These are phyloP conservation scores for Botryotinia convoluta DNA, from an alignment of 2,329 filamentous ascomycete species.

Conservation along the genomic window DNA sequence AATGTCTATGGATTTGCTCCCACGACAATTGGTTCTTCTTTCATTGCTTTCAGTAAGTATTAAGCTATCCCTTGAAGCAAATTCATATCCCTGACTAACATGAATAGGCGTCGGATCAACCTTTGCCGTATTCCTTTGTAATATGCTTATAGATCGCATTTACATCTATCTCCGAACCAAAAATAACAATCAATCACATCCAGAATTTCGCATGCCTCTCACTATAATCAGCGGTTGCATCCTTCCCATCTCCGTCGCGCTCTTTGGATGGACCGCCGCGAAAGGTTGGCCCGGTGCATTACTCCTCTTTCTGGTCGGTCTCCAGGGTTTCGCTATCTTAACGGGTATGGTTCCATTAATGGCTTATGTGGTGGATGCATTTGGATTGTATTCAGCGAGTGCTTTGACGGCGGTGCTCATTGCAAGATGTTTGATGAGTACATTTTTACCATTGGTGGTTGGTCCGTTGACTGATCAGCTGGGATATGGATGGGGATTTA, in stretches of 20 bases:
- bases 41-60: slow-evolving; percentile 51
- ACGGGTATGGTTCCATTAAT: slow-evolving; percentile 45
- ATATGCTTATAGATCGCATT: slow-evolving; percentile 36
- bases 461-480: slow-evolving; percentile 48
- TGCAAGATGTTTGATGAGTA: slow-evolving; percentile 41
- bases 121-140: slow-evolving; percentile 45
- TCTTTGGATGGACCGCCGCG: slow-evolving; percentile 55
- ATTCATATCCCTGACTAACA: background rate
- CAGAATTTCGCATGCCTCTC: slow-evolving; percentile 63
- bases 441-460: slow-evolving; percentile 53
- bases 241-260: slow-evolving; percentile 53
- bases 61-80: background rate
- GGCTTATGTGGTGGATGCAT: slow-evolving; percentile 54
- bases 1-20: slow-evolving; percentile 45
- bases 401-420: slow-evolving; percentile 42
- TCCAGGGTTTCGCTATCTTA: slow-evolving; percentile 51
- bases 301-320: slow-evolving; percentile 46
- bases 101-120: slow-evolving; percentile 29
- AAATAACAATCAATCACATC: slow-evolving; percentile 34
- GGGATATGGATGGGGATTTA: slow-evolving; percentile 43
- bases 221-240: slow-evolving; percentile 53
- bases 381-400: slow-evolving; percentile 40
- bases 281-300: slow-evolving; percentile 50
- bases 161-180: slow-evolving; percentile 27
- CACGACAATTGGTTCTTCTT: slow-evolving; percentile 50